Base-by-base conservation (phyloP, 495 filamentous ascomycete species). In the Podospora pseudopauciseta region DNA sequence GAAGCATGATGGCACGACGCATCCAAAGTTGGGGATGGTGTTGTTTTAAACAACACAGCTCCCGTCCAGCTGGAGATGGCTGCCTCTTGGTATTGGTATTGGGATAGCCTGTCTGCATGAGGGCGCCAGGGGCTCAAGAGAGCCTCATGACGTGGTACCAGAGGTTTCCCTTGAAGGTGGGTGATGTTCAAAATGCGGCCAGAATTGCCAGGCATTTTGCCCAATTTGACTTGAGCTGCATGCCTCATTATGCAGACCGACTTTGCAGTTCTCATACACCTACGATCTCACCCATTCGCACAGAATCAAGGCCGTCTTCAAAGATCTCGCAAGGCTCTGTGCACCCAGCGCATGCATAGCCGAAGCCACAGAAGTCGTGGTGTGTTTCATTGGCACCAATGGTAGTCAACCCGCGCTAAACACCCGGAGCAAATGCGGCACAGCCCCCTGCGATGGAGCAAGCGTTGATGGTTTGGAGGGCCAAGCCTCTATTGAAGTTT, bases 281-380 rank as follows among this genome's bases (percentile, higher is more conserved):
- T 49, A 6, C 39, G 0, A 49, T 49, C 39, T 49, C 39, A 9
- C 3, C 9, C 39, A 49, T 49, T 49, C 15, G 9, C 9, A 16
- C 2, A 13, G 9, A 11, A 49, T 9, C 7, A 16, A 13, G 39
- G 34, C 34, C 39, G 13, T 13, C 39, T 49, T 13, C 39, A 18
- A 11, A 49, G 13, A 3, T 11, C 15, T 49, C 39, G n/a, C n/a
- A 58, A 58, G 55, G 54, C 54, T 57, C 54, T 57, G 54, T 13
- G 23, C 54, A 58, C 18, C 55, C 55, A 58, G n/a, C 23, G 55
- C 55, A 13, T 58, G 55, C 55, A 58, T 26, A 58, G 55, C 55
- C 55, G 55, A 58, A 58, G 55, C 55, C 55, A 58, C 55, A 20
- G 16, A 13, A 26, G 55, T 58, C 39, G 39, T 49, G 39, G 39